These are phyloP conservation scores for Aspergillus bombycis DNA, from an alignment of 2,329 filamentous ascomycete species.

Conservation along the genomic window DNA sequence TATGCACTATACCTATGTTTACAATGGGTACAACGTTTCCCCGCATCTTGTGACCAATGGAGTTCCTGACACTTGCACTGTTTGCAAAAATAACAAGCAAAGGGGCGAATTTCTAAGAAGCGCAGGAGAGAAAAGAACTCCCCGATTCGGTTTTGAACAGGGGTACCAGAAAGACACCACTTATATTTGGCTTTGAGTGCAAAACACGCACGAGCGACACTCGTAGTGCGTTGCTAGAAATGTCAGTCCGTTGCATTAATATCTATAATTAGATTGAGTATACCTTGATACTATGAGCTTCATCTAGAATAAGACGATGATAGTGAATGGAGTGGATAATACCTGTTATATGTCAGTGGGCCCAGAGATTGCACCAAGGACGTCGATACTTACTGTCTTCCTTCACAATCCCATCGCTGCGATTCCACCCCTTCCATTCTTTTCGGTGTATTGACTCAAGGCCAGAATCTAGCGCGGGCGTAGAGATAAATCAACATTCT, in stretches of 20 bases:
- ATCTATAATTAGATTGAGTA: conserved; percentile 4
- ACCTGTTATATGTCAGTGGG: conserved; percentile 49
- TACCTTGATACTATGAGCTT: conserved; percentile 91
- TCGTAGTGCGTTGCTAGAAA: conserved; percentile 67
- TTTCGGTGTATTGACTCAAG: conserved; percentile 91
- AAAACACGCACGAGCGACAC: conserved; percentile 94
- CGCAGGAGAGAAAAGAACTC: conserved; percentile 94
- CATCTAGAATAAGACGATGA: conserved; percentile 90
- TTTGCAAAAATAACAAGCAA: conserved; percentile 93
- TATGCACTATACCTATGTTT: conserved; percentile 52
- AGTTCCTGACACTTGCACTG: conserved; percentile 77
- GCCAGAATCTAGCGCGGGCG: conserved; percentile 51
- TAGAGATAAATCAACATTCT: conserved; percentile 15
- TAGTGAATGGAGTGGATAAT: conserved; percentile 83
- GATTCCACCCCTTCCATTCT: conserved; percentile 85
- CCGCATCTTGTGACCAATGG: conserved; percentile 78
- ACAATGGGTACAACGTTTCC: conserved; percentile 73
- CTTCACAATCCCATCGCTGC: conserved; percentile 78
- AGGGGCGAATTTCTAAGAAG: conserved; percentile 85
- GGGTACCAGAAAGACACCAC: conserved; percentile 94
- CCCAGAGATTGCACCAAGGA: neutral
- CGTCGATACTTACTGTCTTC: conserved; percentile 59
- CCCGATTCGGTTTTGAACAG: conserved; percentile 94
- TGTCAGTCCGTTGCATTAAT: conserved; percentile 14
- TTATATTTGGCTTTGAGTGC: conserved; percentile 85